Conservation (phyloP, 225 moss, liverwort and hornwort species). For the Neckera pumila region DNA sequence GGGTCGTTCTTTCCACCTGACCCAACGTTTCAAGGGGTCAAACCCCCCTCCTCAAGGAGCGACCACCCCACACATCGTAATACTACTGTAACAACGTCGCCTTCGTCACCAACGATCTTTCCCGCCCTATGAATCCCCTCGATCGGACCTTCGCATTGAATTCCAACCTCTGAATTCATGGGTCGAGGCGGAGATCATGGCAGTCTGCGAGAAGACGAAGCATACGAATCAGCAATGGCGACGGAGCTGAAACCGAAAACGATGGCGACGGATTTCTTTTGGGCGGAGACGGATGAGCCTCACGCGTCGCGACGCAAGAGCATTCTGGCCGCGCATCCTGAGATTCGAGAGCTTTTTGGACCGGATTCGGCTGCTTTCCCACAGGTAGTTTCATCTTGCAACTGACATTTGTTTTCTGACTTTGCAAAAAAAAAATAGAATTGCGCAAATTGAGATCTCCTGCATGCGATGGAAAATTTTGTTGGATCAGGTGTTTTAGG, state of each 20-base stretch:
- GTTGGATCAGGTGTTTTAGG: neutral
- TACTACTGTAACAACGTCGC: neutral
- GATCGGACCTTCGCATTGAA: neutral
- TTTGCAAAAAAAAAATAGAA: neutral
- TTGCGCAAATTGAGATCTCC: neutral
- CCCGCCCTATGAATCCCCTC: neutral
- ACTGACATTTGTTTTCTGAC: neutral
- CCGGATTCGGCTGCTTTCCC: slow-evolving; percentile 68
- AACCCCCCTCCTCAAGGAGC: neutral
- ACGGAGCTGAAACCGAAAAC: neutral
- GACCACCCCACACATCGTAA: neutral
- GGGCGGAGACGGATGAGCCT: slow-evolving; percentile 89
- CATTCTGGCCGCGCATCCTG: slow-evolving; percentile 82
- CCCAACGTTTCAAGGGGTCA: neutral
- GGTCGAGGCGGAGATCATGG: neutral
- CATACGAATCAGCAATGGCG: neutral
- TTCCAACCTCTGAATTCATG: neutral
- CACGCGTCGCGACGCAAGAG: slow-evolving; percentile 72
- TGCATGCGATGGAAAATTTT: neutral
- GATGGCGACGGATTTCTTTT: slow-evolving; percentile 73
- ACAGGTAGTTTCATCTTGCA: slow-evolving; percentile 27
- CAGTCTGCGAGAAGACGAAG: neutral
- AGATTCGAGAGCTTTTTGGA: slow-evolving; percentile 85
- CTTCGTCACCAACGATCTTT: neutral
- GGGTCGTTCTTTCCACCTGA: neutral